Evolutionary conservation across 192 early-diverging fungal genomes (phyloP).

Genomic region (Umbelopsis sp.): DNA sequence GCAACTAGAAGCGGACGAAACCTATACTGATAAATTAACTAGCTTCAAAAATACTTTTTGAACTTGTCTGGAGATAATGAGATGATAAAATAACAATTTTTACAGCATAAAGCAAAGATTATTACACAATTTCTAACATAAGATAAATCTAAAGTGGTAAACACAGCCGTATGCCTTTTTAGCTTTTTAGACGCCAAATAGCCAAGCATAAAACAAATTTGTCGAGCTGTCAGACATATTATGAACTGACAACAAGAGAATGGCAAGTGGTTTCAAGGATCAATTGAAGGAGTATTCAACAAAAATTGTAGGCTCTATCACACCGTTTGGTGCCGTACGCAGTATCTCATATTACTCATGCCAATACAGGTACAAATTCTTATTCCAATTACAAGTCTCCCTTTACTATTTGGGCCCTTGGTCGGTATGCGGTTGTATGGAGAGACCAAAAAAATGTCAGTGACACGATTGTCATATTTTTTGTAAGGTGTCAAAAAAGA

Average conservation of each 20-base stretch:
- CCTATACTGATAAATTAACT: no score
- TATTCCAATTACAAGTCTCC: conserved; percentile 95
- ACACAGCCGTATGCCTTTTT: conserved; percentile 91
- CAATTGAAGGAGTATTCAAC: conserved; percentile 98
- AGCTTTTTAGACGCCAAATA: conserved; percentile 91
- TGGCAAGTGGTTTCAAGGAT: conserved; percentile 96
- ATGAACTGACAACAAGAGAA: conserved; percentile 86
- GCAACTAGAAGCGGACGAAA: neutral
- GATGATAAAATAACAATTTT: no score
- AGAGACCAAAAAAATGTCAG: conserved; percentile 40
- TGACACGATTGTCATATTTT: no score
- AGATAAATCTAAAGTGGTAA: conserved; percentile 84
- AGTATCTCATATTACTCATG: neutral
- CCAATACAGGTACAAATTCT: conserved; percentile 52
- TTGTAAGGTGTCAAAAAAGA: no score
- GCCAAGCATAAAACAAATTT: conserved; percentile 67
- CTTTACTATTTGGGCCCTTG: conserved; percentile 92
- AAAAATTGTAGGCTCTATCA: conserved; percentile 59
- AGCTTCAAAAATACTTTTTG: no score
- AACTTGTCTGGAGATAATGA: no score
- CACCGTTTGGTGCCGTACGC: no score
- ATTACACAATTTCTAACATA: no score
- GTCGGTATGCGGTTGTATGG: conserved; percentile 78
- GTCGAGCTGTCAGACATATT: conserved; percentile 71
- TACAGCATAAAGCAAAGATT: no score